Evolutionary conservation across 805 yeast species (phyloP), one percentile per base, ranked within the genome.

Genomic region (Candida krabiensis): DNA sequence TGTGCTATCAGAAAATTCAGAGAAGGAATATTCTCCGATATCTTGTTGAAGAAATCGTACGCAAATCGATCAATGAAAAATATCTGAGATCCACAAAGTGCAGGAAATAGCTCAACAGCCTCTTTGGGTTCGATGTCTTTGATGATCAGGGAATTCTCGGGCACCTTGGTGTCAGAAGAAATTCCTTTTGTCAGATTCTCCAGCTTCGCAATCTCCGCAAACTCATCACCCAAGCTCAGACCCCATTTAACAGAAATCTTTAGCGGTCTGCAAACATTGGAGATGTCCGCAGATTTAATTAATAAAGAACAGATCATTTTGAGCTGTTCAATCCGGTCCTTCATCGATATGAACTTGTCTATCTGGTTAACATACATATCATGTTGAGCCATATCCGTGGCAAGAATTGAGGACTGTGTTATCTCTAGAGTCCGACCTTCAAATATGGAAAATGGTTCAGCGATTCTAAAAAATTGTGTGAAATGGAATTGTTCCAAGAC

Each of bases 371-470:
- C 78, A 60, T 84, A 89, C 30, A 73, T 80, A 48, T 77, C 78
- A 67, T 93, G 99, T 53, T 77, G 74, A 0, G 90, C 91, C 97
- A 93, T 90, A 64, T 93, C 98, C 0, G 99, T 93, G 7, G 93
- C 87, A 30, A 80, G 53, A n/a, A 86, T 80, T 9, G 61, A 40
- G 27, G 24, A 19, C 9, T 33, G 31, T 26, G 45, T 37, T 12
- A 46, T 37, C 19, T 42, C 43, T 19, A 30, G 17, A 24, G 40
- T 28, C 6, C 23, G n/a, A 14, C 25, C 29, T 9, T 35, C 41
- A 6, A 27, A 19, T 15, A 33, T 22, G 28, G 51, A 37, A 32
- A 50, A 55, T 9, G 50, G 39, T 9, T 32, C 35, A 28, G 55
- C 33, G 1, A 83, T 59, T 19, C 67, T 66, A 37, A 58, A 66